Evolutionary conservation across 805 yeast genomes (phyloP).

Genomic region (Kazachstania taianensis): DNA sequence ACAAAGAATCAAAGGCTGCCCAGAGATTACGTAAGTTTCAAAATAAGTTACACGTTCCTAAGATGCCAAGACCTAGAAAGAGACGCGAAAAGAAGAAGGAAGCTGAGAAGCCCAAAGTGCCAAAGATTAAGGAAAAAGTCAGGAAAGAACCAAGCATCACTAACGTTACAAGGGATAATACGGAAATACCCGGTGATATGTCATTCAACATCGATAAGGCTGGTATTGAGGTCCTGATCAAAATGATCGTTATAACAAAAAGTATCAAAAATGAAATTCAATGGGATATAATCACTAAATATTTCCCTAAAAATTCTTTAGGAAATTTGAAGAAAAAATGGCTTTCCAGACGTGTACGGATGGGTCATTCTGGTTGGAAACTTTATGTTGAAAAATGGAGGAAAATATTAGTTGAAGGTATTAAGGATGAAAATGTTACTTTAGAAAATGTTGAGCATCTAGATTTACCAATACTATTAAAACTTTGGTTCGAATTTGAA

Average conservation of each 20-base stretch:
- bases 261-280: slow-evolving; percentile 52
- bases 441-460: slow-evolving; percentile 40
- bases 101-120: slow-evolving; percentile 2
- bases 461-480: slow-evolving; percentile 43
- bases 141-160: background rate
- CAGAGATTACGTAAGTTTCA: slow-evolving; percentile 25
- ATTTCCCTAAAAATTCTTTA: slow-evolving; percentile 35
- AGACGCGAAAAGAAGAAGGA: background rate
- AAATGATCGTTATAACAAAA: slow-evolving; percentile 59
- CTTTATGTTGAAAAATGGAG: slow-evolving; percentile 55
- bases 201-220: slow-evolving; percentile 26
- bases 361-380: slow-evolving; percentile 49
- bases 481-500: slow-evolving; percentile 57
- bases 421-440: slow-evolving; percentile 44
- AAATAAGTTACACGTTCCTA: no score
- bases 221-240: slow-evolving; percentile 47
- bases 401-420: slow-evolving; percentile 45
- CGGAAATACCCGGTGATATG: background rate
- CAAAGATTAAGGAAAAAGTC: slow-evolving; percentile 1
- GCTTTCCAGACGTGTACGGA: slow-evolving; percentile 46
- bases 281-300: slow-evolving; percentile 49
- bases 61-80: slow-evolving; percentile 1
- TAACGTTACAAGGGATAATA: background rate
- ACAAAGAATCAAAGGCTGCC: slow-evolving; percentile 23
- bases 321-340: slow-evolving; percentile 52